These are phyloP conservation scores for Eleusine coracana DNA, from an alignment of 176 grass and related monocot genomes.

Conservation along the genomic window DNA sequence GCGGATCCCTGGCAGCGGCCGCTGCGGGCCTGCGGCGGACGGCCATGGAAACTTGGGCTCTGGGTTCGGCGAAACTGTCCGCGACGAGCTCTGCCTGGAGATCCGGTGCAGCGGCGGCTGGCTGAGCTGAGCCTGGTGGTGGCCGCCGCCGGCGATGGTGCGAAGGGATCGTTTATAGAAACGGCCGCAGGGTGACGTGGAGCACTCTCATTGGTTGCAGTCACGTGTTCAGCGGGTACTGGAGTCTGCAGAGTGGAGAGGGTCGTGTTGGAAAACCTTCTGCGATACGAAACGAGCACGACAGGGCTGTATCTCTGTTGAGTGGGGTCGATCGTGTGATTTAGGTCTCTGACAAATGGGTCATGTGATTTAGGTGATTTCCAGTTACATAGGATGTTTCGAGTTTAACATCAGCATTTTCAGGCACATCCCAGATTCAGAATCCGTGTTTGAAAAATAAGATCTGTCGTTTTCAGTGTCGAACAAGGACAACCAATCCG, in stretches of 20 bases:
- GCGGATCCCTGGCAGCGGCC: slow-evolving; percentile 27
- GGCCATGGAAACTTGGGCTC: slow-evolving; percentile 41
- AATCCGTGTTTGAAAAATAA: not conserved
- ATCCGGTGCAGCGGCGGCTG: not conserved
- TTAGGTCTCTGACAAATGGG: not conserved
- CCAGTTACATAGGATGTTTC: not conserved
- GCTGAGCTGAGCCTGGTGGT: slow-evolving; percentile 16
- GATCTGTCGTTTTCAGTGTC: too few relatives aligned
- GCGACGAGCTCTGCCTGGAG: not conserved
- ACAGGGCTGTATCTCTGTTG: not conserved
- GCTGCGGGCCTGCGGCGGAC: slow-evolving; percentile 49
- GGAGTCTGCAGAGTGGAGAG: slow-evolving; percentile 3
- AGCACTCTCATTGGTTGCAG: slow-evolving; percentile 31
- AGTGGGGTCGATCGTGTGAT: not conserved
- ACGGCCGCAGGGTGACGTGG: slow-evolving; percentile 34
- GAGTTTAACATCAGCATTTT: not conserved
- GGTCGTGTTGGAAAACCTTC: not conserved
- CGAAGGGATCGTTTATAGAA: not conserved
- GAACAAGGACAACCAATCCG: too few relatives aligned
- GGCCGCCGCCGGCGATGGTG: slow-evolving; percentile 30
- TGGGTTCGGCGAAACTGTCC: not conserved
- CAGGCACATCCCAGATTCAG: not conserved
- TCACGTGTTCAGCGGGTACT: slow-evolving; percentile 49
- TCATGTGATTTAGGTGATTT: not conserved
- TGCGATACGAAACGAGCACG: too few relatives aligned